Evolutionary conservation across 176 grass and related monocot species (phyloP), one percentile per base, ranked within the genome.

Genomic region (Chloris gayana): DNA sequence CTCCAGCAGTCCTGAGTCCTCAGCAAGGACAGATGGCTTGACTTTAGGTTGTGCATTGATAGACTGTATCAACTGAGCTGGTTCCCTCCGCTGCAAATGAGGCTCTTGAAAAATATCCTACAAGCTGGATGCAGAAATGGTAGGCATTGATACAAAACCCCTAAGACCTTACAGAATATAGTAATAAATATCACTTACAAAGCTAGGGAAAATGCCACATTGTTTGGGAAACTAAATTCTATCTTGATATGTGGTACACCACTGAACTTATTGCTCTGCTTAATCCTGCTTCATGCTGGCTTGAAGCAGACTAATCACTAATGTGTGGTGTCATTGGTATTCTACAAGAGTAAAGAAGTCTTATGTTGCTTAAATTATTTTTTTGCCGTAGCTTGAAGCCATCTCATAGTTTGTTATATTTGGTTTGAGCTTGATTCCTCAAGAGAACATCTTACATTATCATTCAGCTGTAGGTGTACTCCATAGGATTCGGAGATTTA

Each of bases 341-440:
- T 50, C 37, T 64, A 51, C 61, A 72, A 38, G 73, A 59, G 14
- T n/a, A n/a, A n/a, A 35, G 47, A 50, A 82, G 41, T 8, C 41
- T 44, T 44, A 44, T 10, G 9, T 44, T 44, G 21, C 4, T 83
- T 67, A 57, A 26, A 38, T 14, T 37, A 5, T 79, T 53, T 25
- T 49, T 70, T 15, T 64, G 11, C 24, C n/a, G 71, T 46, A 22
- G 29, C 65, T 72, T 78, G 39, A 72, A 72, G 7, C 17, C 0
- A n/a, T 54, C 5, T 4, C 15, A 4, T 54, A 4, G 15, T 22
- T 54, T 19, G 7, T 67, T 54, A 26, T 29, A 49, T 71, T 27
- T 62, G 74, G 9, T 14, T 67, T 77, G 25, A 53, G 54, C 14
- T 82, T 73, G n/a, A 29, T 29, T 84, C 1, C 22, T 61, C 42